Evolutionary conservation across 345 rosid genomes (phyloP).

Genomic region (Eutrema heterophyllum): DNA sequence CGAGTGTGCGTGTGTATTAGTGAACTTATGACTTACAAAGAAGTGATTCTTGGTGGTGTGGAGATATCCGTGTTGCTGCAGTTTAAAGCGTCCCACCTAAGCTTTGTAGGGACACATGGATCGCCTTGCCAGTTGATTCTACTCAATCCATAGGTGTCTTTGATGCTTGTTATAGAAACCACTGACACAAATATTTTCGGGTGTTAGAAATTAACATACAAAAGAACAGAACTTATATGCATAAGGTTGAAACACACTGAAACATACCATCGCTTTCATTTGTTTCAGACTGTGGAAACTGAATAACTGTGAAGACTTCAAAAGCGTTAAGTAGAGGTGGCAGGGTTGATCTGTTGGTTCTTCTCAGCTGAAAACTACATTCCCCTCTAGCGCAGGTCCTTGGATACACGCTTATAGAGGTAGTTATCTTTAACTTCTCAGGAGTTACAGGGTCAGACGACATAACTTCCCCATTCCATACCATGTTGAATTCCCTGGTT

Average conservation of each 20-base stretch:
- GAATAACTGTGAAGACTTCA: constrained; percentile 4
- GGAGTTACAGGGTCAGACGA: not conserved
- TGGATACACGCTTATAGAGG: not conserved
- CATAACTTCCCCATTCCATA: not conserved
- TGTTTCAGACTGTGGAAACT: constrained; percentile 23
- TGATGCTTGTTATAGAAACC: not conserved
- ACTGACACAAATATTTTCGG: not conserved
- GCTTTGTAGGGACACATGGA: constrained; percentile 18
- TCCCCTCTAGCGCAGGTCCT: not conserved
- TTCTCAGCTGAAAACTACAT: constrained; percentile 11
- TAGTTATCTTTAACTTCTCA: accelerated
- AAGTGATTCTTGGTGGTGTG: constrained; percentile 18
- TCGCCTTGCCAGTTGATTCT: constrained; percentile 27
- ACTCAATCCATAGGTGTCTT: constrained; percentile 4
- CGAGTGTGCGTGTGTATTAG: not conserved
- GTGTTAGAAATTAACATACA: not conserved
- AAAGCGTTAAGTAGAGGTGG: constrained; percentile 29
- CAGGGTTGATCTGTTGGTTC: constrained; percentile 25
- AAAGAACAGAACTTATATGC: not conserved
- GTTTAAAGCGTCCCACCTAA: constrained; percentile 14
- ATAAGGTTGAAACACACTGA: not conserved
- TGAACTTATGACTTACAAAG: constrained; percentile 18
- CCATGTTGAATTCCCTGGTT: constrained; percentile 16
- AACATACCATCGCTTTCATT: constrained; percentile 18
- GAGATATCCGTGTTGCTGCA: not conserved